Evolutionary conservation across 495 filamentous ascomycete genomes (phyloP).

Genomic region (Daldinia bambusicola): DNA sequence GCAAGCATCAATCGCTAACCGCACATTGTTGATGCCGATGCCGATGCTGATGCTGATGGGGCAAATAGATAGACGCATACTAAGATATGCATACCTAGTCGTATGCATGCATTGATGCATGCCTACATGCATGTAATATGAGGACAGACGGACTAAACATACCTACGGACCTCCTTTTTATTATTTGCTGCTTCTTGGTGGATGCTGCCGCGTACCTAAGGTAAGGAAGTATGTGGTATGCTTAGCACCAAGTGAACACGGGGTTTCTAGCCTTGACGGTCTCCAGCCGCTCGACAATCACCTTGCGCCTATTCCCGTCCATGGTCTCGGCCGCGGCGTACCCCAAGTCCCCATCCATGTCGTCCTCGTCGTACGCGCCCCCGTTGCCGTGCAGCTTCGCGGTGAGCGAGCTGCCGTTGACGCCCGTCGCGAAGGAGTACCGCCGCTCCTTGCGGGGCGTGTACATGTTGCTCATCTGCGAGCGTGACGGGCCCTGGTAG

Average conservation of each 20-base stretch:
- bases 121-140: background rate
- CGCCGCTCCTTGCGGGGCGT: slow-evolving; percentile 53
- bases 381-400: slow-evolving; percentile 53
- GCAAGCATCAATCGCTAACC: background rate
- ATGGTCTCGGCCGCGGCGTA: slow-evolving; percentile 94
- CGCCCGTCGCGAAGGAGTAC: slow-evolving; percentile 55
- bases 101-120: background rate
- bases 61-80: background rate
- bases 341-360: slow-evolving; percentile 90
- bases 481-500: slow-evolving; percentile 53
- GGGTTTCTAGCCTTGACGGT: slow-evolving; percentile 94
- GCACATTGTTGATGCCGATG: background rate
- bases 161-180: background rate
- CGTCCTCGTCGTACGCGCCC: slow-evolving; percentile 54
- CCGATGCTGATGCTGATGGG: background rate
- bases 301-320: slow-evolving; percentile 87
- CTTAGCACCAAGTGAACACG: slow-evolving; percentile 96
- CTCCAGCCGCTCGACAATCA: slow-evolving; percentile 96
- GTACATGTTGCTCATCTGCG: slow-evolving; percentile 55
- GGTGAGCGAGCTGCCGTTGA: slow-evolving; percentile 55
- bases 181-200: background rate
- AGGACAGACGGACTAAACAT: background rate
- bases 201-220: background rate
- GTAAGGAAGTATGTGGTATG: background rate
- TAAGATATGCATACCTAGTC: no score